Conservation (phyloP, 2,329 filamentous ascomycete genomes). For the Alternaria brassicicola region DNA sequence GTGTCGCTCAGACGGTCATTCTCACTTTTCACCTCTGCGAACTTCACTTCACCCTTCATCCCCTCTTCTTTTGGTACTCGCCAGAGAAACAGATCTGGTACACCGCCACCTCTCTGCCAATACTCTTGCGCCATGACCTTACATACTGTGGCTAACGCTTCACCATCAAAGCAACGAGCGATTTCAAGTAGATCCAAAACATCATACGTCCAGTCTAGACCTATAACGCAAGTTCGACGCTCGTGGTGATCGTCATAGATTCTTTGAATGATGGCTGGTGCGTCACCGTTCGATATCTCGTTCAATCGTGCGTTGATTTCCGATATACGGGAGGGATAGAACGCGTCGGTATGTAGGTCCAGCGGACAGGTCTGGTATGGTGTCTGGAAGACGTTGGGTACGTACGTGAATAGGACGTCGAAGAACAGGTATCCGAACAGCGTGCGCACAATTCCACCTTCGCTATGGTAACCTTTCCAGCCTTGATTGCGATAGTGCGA, state of each 20-base stretch:
- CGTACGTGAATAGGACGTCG: constrained; percentile 89
- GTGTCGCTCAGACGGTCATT: constrained; percentile 96
- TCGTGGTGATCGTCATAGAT: constrained; percentile 73
- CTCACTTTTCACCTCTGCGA: constrained; percentile 64
- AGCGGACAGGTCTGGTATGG: constrained; percentile 92
- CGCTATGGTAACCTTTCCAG: constrained; percentile 94
- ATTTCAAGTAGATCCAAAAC: constrained; percentile 80
- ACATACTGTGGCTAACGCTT: constrained; percentile 81
- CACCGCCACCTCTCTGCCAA: constrained; percentile 79
- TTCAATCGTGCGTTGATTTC: constrained; percentile 89
- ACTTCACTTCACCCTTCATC: constrained; percentile 68
- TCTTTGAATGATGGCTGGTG: constrained; percentile 67
- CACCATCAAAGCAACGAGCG: constrained; percentile 76
- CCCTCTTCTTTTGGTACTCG: constrained; percentile 48
- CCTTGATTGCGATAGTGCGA: constrained; percentile 81
- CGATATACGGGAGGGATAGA: constrained; percentile 82
- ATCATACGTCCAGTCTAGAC: constrained; percentile 88
- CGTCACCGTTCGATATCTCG: constrained; percentile 83
- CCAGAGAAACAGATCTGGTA: constrained; percentile 95
- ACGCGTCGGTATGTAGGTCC: constrained; percentile 90
- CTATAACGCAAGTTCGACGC: constrained; percentile 82
- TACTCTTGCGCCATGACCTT: constrained; percentile 98
- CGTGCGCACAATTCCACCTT: constrained; percentile 91
- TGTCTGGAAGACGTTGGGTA: constrained; percentile 97
- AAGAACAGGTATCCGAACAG: constrained; percentile 84